Evolutionary conservation across 352 stramenopile genomes (phyloP), one percentile per base, ranked within the genome.

Genomic region (Phytophthora capsici): DNA sequence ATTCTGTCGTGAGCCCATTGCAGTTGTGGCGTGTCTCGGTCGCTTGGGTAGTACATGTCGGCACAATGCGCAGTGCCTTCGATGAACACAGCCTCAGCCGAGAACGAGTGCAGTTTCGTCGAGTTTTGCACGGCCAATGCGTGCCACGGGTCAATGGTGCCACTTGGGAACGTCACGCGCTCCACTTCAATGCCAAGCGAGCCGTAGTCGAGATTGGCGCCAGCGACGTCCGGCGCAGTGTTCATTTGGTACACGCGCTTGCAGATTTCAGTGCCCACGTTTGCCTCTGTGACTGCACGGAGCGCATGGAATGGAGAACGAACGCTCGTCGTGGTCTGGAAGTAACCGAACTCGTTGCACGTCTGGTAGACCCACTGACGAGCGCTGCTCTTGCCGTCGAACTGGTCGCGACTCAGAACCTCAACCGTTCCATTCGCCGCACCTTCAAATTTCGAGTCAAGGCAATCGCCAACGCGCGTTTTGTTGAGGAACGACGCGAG

Each of bases 281-380:
- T 93, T 22, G 79, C 73, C 60, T 89, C 73, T 0, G 87, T 94
- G n/a, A 91, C 73, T 2, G 77, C 81, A 54, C 69, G 84, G 20
- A 97, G 66, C 53, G 76, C 69, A 34, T 86, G 71, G 63, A 93
- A 94, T 8, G 84, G 88, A 45, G 86, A 89, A 20, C 58, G 66
- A 3, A 51, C 34, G 45, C 78, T 90, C 16, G 73, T 84, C 10
- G 85, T 83, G 19, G 84, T 93, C 60, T 95, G 87, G 60, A 93
- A 95, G 69, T 93, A 97, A 5, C 88, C 88, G 46, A 97, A 95
- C 56, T 97, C 88, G 62, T 94, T 96, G 73, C 89, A 97, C 17
- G 88, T 95, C 64, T 95, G 86, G 59, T 92, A 97, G 8, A 90
- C 80, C 89, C 89, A 97, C 66, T 94, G 86, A 12, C 86, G 82